These are phyloP conservation scores for Tolypocladium paradoxum DNA, from an alignment of 2,329 filamentous ascomycete genomes.

Conservation along the genomic window DNA sequence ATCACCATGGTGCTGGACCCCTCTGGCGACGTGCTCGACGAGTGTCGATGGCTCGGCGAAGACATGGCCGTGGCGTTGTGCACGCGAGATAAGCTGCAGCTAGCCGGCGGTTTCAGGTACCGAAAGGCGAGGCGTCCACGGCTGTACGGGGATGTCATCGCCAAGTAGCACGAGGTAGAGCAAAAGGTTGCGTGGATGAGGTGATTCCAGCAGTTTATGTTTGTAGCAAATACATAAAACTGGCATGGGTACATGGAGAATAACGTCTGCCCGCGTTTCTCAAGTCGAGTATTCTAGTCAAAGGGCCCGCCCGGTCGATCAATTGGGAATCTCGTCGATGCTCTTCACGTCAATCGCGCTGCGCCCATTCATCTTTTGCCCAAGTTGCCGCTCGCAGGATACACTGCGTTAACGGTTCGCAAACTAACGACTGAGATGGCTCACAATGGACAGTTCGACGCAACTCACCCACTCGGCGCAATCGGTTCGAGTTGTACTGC, in stretches of 20 bases:
- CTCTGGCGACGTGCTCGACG: slow-evolving; percentile 7
- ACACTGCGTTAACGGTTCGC: no score
- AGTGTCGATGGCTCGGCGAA: slow-evolving; percentile 7
- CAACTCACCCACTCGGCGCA: no score
- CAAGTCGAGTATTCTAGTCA: no score
- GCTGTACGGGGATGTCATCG: slow-evolving; percentile 6
- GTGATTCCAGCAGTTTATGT: not conserved
- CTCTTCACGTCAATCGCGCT: no score
- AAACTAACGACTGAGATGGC: no score
- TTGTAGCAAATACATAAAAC: not conserved
- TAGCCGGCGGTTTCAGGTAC: slow-evolving; percentile 7
- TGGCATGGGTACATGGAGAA: not conserved
- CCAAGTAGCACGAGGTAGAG: slow-evolving; percentile 2
- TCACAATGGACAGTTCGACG: no score
- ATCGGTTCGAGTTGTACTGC: no score
- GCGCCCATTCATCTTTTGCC: no score
- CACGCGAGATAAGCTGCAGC: slow-evolving; percentile 7
- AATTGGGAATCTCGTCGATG: no score
- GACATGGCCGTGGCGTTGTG: slow-evolving; percentile 8
- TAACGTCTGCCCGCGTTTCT: no score
- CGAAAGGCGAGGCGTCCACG: slow-evolving; percentile 6
- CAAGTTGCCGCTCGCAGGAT: no score
- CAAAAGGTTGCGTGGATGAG: slow-evolving; percentile 8
- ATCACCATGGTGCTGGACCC: slow-evolving; percentile 10
- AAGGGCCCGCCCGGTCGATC: no score